A percentile compares a stretch with the other conserved stretches of the same genome.
phyloP scores from a whole-genome alignment of 2,329 filamentous ascomycete species.

The Elsinoe perseae region DNA sequence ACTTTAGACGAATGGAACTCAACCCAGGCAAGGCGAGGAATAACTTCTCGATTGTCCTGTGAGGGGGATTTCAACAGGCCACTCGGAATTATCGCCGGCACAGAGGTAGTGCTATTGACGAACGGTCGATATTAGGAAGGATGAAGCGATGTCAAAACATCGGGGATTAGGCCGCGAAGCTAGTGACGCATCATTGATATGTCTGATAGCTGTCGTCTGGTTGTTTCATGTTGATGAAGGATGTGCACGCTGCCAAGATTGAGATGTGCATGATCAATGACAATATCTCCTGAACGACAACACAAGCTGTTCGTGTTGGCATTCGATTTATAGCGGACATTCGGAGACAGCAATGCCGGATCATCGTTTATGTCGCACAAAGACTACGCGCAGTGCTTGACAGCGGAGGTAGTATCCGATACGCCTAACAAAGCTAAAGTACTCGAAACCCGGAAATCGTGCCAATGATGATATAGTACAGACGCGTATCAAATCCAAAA shows the following conservation, averaged over 20 bases:
- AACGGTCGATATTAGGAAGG: neutral
- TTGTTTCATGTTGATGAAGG: conserved; percentile 10
- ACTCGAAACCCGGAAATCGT: neutral
- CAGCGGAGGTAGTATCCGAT: neutral
- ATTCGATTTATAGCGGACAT: neutral
- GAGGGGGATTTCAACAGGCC: neutral
- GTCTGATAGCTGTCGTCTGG: neutral
- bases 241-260: neutral
- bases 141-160: neutral
- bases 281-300: neutral
- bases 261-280: neutral
- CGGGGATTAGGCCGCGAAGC: neutral
- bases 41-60: conserved; percentile 66
- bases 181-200: conserved; percentile 8
- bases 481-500: conserved; percentile 1
- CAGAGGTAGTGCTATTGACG: neutral
- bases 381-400: neutral
- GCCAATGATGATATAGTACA: neutral
- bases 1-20: conserved; percentile 66
- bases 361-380: neutral
- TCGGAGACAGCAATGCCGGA: neutral
- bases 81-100: neutral
- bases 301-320: neutral
- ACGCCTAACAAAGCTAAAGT: neutral
- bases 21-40: conserved; percentile 70